Base-by-base conservation (phyloP, 345 rosid species). In the Salix dunnii region DNA sequence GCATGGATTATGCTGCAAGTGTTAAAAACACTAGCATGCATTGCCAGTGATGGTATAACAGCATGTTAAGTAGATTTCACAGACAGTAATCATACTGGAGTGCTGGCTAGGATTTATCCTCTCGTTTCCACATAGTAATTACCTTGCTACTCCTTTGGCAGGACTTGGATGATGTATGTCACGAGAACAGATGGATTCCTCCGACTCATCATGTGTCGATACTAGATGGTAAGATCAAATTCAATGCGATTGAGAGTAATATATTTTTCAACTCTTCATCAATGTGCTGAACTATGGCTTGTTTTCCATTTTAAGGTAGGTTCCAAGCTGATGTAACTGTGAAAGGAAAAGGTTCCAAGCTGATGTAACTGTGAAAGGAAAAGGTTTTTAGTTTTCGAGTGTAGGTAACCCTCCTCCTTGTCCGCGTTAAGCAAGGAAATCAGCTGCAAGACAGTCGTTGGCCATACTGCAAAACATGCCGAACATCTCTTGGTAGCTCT, bases 161-260 rank as follows among this genome's bases (percentile, higher is more conserved):
- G 98, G 89, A 80, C 83, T 73, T 93, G 75, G 97, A 93, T 86
- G 77, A 60, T 66, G 58, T 89, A 60, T 93, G 95, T 68, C 42
- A 67, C 7, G 58, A 75, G 76, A 89, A 86, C 72, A 81, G 82
- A 42, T 91, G 97, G 98, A 81, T 83, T 62, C 74, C 88, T 80
- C 95, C 97, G 49, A 82, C 84, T 65, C 91, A 90, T 79, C 82
- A 66, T 7, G 81, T 90, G 12, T 82, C 81, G n/a, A 25, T 79
- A 21, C 82, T 70, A 60, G 84, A 91, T 61, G 92, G 98, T 93
- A 86, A 86, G 83, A 78, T 62, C 31, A n/a, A 43, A 79, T 69
- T 71, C n/a, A 8, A 61, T 23, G 27, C 65, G 10, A 10, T 0
- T 6, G 16, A 10, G 66, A 12, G 33, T 20, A 51, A 51, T 51